Evolutionary conservation across 2,329 filamentous ascomycete species (phyloP).

Genomic region (Penicillium sp.): DNA sequence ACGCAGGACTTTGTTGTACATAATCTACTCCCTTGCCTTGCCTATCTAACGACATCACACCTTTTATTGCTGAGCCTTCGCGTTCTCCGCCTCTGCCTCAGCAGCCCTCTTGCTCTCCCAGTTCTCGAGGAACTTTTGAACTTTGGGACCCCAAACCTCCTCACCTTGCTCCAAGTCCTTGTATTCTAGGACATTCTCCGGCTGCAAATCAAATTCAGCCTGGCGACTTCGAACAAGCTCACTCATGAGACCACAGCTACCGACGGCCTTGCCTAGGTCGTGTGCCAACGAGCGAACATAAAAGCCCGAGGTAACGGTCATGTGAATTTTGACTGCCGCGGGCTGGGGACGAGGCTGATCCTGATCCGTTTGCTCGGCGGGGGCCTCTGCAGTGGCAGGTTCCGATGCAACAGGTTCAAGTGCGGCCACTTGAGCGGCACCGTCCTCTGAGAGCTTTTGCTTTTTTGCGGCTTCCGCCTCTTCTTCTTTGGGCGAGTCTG

Average conservation of each 20-base stretch:
- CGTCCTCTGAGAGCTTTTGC: slow-evolving; percentile 41
- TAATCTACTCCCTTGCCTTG: neutral
- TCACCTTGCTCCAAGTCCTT: slow-evolving; percentile 77
- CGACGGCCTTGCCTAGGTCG: slow-evolving; percentile 82
- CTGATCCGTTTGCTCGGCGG: slow-evolving; percentile 26
- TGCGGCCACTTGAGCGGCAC: slow-evolving; percentile 25
- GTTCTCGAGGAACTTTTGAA: slow-evolving; percentile 63
- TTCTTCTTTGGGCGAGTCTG: slow-evolving; percentile 31
- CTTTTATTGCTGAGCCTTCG: slow-evolving; percentile 12
- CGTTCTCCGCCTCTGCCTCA: slow-evolving; percentile 23
- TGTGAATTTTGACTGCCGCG: slow-evolving; percentile 79
- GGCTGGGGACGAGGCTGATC: slow-evolving; percentile 46
- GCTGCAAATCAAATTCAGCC: slow-evolving; percentile 75
- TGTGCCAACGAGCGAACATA: slow-evolving; percentile 95
- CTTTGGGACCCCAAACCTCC: slow-evolving; percentile 79
- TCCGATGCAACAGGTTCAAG: slow-evolving; percentile 18
- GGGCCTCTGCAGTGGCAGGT: slow-evolving; percentile 18
- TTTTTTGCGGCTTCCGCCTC: slow-evolving; percentile 36
- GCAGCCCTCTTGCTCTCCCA: slow-evolving; percentile 54
- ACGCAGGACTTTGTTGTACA: slow-evolving; percentile 5
- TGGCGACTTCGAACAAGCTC: slow-evolving; percentile 81
- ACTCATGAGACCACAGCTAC: slow-evolving; percentile 84
- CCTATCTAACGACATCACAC: neutral
- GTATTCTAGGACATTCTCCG: slow-evolving; percentile 77
- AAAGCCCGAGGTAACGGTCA: slow-evolving; percentile 95